These are phyloP conservation scores for Detonula confervacea DNA, from an alignment of 352 stramenopile species.

Conservation along the genomic window DNA sequence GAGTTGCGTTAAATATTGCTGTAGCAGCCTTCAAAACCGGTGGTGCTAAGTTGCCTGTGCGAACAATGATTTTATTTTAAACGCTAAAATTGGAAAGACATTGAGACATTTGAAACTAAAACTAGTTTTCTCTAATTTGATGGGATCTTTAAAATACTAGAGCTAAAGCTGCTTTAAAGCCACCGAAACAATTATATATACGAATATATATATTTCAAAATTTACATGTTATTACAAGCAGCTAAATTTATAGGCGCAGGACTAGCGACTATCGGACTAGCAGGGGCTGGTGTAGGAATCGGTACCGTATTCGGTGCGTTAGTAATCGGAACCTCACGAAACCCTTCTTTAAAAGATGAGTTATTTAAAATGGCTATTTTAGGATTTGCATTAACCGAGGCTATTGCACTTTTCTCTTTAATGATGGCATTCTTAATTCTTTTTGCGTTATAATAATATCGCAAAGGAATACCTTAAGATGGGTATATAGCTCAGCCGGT, in stretches of 20 bases:
- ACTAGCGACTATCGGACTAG: slow-evolving; percentile 64
- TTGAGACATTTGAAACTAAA: slow-evolving; percentile 20
- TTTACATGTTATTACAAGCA: slow-evolving; percentile 74
- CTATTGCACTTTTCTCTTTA: slow-evolving; percentile 47
- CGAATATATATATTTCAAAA: slow-evolving; percentile 36
- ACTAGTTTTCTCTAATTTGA: slow-evolving; percentile 31
- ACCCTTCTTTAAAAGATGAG: slow-evolving; percentile 49
- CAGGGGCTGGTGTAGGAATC: slow-evolving; percentile 64
- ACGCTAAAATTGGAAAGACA: slow-evolving; percentile 8
- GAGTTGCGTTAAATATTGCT: slow-evolving; percentile 14
- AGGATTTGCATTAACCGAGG: slow-evolving; percentile 38
- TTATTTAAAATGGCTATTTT: slow-evolving; percentile 55
- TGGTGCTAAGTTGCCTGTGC: slow-evolving; percentile 30
- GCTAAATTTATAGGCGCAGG: slow-evolving; percentile 71
- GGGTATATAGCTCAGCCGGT: slow-evolving; percentile 74
- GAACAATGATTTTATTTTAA: slow-evolving; percentile 29
- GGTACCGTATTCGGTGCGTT: slow-evolving; percentile 56
- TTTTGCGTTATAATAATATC: slow-evolving; percentile 50
- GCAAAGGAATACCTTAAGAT: too few species aligned
- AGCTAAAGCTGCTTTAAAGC: slow-evolving; percentile 30
- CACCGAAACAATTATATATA: slow-evolving; percentile 13
- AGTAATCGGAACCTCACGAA: slow-evolving; percentile 47
- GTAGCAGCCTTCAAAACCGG: slow-evolving; percentile 35
- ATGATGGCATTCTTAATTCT: slow-evolving; percentile 52
- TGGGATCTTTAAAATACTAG: slow-evolving; percentile 36